These are phyloP conservation scores for Agaricus subrufescens DNA, from an alignment of 768 basidiomycete genomes.

Conservation along the genomic window DNA sequence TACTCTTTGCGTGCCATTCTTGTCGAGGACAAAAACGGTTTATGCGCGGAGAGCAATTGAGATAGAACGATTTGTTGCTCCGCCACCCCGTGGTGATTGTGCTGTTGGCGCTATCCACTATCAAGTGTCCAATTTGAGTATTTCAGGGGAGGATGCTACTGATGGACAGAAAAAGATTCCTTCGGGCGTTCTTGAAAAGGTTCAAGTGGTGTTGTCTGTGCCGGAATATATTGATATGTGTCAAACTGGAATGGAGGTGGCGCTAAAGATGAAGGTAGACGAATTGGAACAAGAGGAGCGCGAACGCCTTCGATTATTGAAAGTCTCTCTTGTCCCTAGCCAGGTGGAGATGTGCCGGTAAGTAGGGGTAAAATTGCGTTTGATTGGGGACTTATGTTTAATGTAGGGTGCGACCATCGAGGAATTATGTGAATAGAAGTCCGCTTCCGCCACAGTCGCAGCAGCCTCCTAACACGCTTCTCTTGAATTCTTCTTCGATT, in stretches of 20 bases:
- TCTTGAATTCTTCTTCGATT: constrained; percentile 53
- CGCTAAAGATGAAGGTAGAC: constrained; percentile 56
- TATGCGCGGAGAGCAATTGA: constrained; percentile 38
- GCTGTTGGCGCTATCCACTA: constrained; percentile 35
- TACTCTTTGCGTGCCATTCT: constrained; percentile 53
- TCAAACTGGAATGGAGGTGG: constrained; percentile 46
- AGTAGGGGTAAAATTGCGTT: constrained; percentile 12
- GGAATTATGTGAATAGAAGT: constrained; percentile 37
- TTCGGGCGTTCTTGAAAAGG: constrained; percentile 48
- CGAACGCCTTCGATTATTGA: constrained; percentile 50
- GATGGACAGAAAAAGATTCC: constrained; percentile 35
- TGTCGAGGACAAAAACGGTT: constrained; percentile 36
- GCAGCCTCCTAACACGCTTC: constrained; percentile 63
- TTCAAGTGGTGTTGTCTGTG: constrained; percentile 61
- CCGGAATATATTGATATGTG: constrained; percentile 49
- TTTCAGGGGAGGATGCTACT: constrained; percentile 13
- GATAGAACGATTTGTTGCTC: constrained; percentile 50
- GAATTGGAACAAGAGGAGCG: constrained; percentile 45
- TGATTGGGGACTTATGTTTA: background rate
- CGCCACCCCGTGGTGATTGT: constrained; percentile 29
- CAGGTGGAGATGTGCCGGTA: constrained; percentile 71
- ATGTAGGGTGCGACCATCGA: constrained; percentile 36
- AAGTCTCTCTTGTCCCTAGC: constrained; percentile 50
- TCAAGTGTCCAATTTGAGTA: constrained; percentile 34
- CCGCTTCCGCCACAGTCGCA: constrained; percentile 49